These are phyloP conservation scores for Ulmus americana DNA, from an alignment of 331 rosid genomes.

Conservation along the genomic window DNA sequence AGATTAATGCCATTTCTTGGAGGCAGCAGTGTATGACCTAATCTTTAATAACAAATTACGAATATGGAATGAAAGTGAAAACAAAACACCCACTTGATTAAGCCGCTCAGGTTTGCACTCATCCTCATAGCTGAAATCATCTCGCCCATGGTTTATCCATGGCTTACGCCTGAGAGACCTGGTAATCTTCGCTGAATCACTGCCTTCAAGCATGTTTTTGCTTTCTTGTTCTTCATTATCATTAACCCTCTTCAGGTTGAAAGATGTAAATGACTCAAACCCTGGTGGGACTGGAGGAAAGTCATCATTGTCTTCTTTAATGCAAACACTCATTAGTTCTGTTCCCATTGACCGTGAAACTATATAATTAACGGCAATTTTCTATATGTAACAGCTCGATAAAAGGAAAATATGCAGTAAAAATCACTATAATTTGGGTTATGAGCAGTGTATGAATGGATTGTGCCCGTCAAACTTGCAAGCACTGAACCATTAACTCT, in stretches of 20 bases:
- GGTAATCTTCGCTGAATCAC: conserved; percentile 45
- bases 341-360: conserved; percentile 64
- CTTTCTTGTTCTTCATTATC: conserved; percentile 43
- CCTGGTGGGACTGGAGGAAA: conserved; percentile 98
- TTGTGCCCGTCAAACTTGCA: conserved; percentile 13
- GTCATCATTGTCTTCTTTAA: conserved; percentile 85
- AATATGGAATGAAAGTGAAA: conserved; percentile 19
- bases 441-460: conserved; percentile 19
- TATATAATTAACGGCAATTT: conserved; percentile 22
- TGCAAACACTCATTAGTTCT: conserved; percentile 68
- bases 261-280: conserved; percentile 78
- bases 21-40: conserved; percentile 10
- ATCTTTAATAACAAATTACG: neutral
- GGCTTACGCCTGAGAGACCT: conserved; percentile 67
- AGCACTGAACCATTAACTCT: conserved; percentile 15
- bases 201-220: conserved; percentile 28
- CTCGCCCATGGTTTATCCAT: conserved; percentile 50
- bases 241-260: conserved; percentile 45
- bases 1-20: conserved; percentile 14
- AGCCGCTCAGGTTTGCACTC: conserved; percentile 57
- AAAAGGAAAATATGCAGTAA: conserved; percentile 15
- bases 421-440: conserved; percentile 8
- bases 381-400: conserved; percentile 21
- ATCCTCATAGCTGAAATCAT: conserved; percentile 49
- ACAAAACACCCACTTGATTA: conserved; percentile 58